Evolutionary conservation across 1,139 yeast species (phyloP).

Genomic region (Magnusiomyces magnusii): DNA sequence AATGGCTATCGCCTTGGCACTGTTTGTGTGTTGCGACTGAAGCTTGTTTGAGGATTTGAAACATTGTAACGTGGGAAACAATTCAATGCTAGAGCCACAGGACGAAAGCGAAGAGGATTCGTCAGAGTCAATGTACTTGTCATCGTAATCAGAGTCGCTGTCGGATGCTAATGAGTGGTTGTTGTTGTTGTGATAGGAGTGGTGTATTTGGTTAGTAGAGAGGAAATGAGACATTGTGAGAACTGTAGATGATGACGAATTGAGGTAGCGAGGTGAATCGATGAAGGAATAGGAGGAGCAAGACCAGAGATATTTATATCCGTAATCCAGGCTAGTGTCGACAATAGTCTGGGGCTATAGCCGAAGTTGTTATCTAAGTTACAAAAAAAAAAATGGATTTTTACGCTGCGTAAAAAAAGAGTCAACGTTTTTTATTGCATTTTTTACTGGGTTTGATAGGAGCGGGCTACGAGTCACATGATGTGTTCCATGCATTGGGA

Average conservation of each 20-base stretch:
- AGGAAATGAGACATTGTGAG: too few species aligned
- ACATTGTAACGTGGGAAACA: too few species aligned
- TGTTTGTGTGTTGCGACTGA: background rate
- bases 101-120: slow-evolving; percentile 1
- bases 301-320: background rate
- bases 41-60: background rate
- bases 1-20: background rate
- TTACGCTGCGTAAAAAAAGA: too few species aligned
- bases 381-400: too few species aligned
- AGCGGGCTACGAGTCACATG: too few species aligned
- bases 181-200: background rate
- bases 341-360: background rate
- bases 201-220: background rate
- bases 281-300: background rate
- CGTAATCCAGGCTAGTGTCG: too few species aligned
- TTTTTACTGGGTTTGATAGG: too few species aligned
- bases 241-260: too few species aligned
- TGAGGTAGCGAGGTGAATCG: background rate
- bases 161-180: slow-evolving; percentile 6
- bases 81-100: too few species aligned
- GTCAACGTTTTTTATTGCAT: too few species aligned
- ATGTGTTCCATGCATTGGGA: too few species aligned
- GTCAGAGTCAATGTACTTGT: slow-evolving; percentile 10
- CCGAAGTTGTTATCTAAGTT: too few species aligned
- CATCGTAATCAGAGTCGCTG: slow-evolving; percentile 7